A percentile compares a stretch with the other conserved stretches of the same genome.
Evolutionary conservation across 768 basidiomycete genomes (phyloP).

Genomic region (Tephrocybe sp.): DNA sequence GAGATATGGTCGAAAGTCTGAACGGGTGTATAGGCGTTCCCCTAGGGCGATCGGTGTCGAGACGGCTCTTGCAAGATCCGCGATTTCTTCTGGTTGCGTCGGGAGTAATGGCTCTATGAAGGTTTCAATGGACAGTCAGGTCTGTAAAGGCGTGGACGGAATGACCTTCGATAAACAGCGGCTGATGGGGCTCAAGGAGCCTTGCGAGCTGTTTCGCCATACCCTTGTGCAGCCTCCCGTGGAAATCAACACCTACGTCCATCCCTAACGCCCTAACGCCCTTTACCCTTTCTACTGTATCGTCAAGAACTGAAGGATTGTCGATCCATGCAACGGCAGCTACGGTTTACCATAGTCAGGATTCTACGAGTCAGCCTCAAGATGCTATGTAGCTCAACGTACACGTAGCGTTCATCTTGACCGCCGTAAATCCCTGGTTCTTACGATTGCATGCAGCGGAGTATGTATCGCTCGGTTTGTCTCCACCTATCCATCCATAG

Average conservation of each 20-base stretch:
- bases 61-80: slow-evolving; percentile 50
- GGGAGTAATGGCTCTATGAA: slow-evolving; percentile 53
- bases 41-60: slow-evolving; percentile 61
- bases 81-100: slow-evolving; percentile 58
- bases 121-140: neutral
- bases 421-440: slow-evolving; percentile 62
- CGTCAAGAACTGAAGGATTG: slow-evolving; percentile 49
- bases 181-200: slow-evolving; percentile 53
- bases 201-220: slow-evolving; percentile 69
- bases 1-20: slow-evolving; percentile 64
- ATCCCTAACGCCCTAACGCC: slow-evolving; percentile 51
- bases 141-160: neutral
- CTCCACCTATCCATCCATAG: slow-evolving; percentile 61
- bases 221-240: slow-evolving; percentile 65
- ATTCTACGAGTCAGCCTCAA: too few species aligned
- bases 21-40: slow-evolving; percentile 59
- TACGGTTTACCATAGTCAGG: slow-evolving; percentile 4
- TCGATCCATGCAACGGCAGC: slow-evolving; percentile 55
- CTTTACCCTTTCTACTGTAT: slow-evolving; percentile 49
- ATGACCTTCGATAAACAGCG: slow-evolving; percentile 63
- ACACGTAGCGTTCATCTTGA: slow-evolving; percentile 73
- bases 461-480: slow-evolving; percentile 49
- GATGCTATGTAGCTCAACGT: slow-evolving; percentile 13
- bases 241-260: slow-evolving; percentile 70
- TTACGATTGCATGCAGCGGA: slow-evolving; percentile 51